phyloP scores from a whole-genome alignment of 176 grass and related monocot species.

The Oryza australiensis region DNA sequence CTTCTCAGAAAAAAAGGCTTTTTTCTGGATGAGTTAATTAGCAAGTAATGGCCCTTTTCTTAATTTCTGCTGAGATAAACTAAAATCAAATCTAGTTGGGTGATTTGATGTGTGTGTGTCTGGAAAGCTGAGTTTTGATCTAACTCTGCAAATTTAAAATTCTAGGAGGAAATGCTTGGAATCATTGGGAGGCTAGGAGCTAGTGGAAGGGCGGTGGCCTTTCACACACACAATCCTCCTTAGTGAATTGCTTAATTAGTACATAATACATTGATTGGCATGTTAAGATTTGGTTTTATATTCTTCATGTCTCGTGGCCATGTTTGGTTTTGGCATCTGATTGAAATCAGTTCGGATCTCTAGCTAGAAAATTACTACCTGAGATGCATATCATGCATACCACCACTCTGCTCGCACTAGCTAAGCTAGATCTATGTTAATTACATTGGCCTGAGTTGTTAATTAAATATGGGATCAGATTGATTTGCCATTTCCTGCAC shows the following conservation, averaged over 20 bases:
- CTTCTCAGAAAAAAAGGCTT: not conserved
- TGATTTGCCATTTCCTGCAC: conserved; percentile 16
- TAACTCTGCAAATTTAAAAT: conserved; percentile 28
- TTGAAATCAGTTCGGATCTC: conserved; percentile 43
- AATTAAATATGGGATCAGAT: conserved; percentile 10
- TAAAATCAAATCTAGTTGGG: conserved; percentile 9
- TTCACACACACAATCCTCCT: not conserved
- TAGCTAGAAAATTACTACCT: conserved; percentile 32
- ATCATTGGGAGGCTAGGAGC: conserved; percentile 16
- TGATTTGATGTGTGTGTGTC: conserved; percentile 34
- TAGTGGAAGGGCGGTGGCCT: conserved; percentile 18
- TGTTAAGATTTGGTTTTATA: conserved; percentile 47
- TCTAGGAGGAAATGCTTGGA: conserved; percentile 9
- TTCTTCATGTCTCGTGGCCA: not conserved
- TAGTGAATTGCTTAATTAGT: not conserved
- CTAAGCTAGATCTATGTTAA: conserved; percentile 38
- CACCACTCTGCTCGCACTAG: conserved; percentile 30
- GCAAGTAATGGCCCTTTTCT: not conserved
- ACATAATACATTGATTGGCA: conserved; percentile 18
- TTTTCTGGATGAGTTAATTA: not conserved
- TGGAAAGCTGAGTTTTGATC: conserved; percentile 48
- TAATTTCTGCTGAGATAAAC: not conserved
- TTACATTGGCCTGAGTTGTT: conserved; percentile 36
- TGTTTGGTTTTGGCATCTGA: conserved; percentile 36
- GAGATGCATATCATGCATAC: conserved; percentile 1